These are phyloP conservation scores for Coriaria nepalensis DNA, from an alignment of 306 rosid species.

Conservation along the genomic window DNA sequence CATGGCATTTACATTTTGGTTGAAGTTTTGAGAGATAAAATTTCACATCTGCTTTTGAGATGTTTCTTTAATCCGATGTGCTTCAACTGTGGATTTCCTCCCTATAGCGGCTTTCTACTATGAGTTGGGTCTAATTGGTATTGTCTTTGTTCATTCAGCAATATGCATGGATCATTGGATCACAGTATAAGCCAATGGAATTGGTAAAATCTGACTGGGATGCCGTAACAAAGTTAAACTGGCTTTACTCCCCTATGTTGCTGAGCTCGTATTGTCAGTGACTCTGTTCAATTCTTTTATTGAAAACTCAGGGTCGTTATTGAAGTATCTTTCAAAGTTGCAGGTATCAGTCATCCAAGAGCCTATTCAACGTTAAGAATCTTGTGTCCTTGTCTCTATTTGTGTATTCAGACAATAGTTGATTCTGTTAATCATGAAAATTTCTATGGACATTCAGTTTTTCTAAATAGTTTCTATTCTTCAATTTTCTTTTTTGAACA, in stretches of 20 bases:
- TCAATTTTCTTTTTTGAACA: background rate
- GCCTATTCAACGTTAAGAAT: no score
- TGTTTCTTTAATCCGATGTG: no score
- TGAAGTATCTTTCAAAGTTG: slow-evolving; percentile 92
- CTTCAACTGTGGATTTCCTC: background rate
- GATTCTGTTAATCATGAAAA: no score
- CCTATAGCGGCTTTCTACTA: background rate
- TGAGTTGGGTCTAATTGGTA: slow-evolving; percentile 4
- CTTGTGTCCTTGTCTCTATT: no score
- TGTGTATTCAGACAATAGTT: no score
- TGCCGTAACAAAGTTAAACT: slow-evolving; percentile 35
- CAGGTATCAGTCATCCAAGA: slow-evolving; percentile 40
- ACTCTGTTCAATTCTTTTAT: no score
- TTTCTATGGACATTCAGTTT: background rate
- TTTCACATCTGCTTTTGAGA: no score
- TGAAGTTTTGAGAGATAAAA: no score
- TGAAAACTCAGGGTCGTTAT: slow-evolving; percentile 25
- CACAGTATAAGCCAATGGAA: slow-evolving; percentile 88
- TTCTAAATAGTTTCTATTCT: background rate
- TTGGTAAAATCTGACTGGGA: slow-evolving; percentile 87
- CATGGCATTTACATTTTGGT: no score
- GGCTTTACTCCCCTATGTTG: no score
- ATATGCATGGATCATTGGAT: slow-evolving; percentile 93
- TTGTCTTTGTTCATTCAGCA: slow-evolving; percentile 42
- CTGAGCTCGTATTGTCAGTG: no score